Base-by-base conservation (phyloP, 148 eudicot species). In the Rhododendron griersonianum region DNA sequence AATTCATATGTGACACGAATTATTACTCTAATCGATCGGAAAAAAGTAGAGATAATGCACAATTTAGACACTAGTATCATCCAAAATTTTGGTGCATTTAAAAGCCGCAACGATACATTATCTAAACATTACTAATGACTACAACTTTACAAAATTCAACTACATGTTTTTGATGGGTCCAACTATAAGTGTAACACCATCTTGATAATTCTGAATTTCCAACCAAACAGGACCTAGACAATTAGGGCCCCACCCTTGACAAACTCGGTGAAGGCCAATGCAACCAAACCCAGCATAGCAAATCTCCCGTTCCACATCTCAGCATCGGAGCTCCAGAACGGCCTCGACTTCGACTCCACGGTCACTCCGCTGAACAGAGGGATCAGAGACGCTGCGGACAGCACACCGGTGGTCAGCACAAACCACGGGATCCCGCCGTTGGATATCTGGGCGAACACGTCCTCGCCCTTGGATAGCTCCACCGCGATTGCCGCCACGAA, bases 231-330 rank as follows among this genome's bases (percentile, higher is more conserved):
- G 51, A 53, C 74, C 45, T 83, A 92, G 15, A 95, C 91, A 83
- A 41, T 41, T 41, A 95, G 95, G 28, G 98, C 93, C 7, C 93
- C 88, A 1, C 99, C 99, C 30, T 85, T 94, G 0, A 53, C 57
- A 53, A 53, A 71, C 87, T 89, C 9, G 94, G 91, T 81, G 94
- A 75, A 0, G 99, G 97, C 99, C 91, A 96, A 86, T n/a, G 96
- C 99, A 76, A 96, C 90, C 47, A 95, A 90, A 4, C 99, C 99
- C 74, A 95, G 63, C 99, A 96, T 96, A 37, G 99, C 99, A 16
- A 92, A 25, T 84, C 99, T 91, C 1, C 99, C 99, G 80, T 96
- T 96, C 96, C 91, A 93, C 1, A 96, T 35, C 89, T 96, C 99
- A 1, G 99, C 98, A 45, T 96, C 91, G 0, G 99, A 85, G 3